Evolutionary conservation across 2,329 filamentous ascomycete species (phyloP).

Genomic region (Blumeria graminis): DNA sequence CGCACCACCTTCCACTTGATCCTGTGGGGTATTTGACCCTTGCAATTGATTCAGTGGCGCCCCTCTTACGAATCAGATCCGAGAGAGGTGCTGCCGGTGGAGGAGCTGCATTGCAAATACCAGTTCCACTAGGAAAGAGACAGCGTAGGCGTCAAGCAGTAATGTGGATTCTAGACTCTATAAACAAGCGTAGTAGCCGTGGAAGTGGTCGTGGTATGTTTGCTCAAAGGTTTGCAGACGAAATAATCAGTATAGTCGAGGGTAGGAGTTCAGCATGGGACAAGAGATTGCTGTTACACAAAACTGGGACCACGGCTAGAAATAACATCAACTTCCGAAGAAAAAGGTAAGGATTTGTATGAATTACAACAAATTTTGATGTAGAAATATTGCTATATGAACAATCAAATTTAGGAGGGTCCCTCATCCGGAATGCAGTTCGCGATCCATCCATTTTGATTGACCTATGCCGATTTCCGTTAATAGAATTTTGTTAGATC

Average conservation of each 20-base stretch:
- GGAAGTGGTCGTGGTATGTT: constrained; percentile 51
- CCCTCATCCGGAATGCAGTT: too few relatives aligned
- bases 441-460: too few relatives aligned
- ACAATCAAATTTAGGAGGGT: too few relatives aligned
- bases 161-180: constrained; percentile 71
- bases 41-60: constrained; percentile 79
- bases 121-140: constrained; percentile 47
- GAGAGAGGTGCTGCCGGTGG: constrained; percentile 65
- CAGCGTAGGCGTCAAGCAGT: constrained; percentile 61
- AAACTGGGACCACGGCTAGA: constrained; percentile 51
- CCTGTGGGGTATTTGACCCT: constrained; percentile 74
- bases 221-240: constrained; percentile 57
- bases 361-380: too few relatives aligned
- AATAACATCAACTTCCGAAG: constrained; percentile 35
- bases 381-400: too few relatives aligned
- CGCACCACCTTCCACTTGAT: constrained; percentile 62
- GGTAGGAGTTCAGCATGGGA: constrained; percentile 72
- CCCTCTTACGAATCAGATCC: constrained; percentile 55
- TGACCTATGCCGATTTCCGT: too few relatives aligned
- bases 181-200: constrained; percentile 49
- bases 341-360: neutral
- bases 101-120: constrained; percentile 62
- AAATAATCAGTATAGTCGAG: constrained; percentile 71
- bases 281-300: constrained; percentile 52
- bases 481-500: too few relatives aligned